phyloP scores from a whole-genome alignment of 2,329 filamentous ascomycete species.

The Elsinoe batatas region DNA sequence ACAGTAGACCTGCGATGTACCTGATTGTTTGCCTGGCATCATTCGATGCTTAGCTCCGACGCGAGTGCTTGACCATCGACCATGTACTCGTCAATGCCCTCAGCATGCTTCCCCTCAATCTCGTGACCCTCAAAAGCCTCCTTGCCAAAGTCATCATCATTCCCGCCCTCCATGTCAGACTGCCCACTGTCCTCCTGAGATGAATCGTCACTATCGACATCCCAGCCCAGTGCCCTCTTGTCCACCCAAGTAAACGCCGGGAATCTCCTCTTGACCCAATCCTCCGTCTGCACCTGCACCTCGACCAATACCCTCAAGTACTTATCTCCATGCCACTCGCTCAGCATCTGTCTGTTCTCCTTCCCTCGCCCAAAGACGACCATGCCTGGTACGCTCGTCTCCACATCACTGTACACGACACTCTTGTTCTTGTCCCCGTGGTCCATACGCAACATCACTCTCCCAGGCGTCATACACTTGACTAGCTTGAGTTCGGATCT shows the following conservation, averaged over 20 bases:
- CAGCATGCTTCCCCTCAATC: too few species aligned
- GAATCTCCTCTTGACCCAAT: neutral
- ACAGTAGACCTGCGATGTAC: neutral
- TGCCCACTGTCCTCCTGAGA: neutral
- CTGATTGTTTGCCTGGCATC: neutral
- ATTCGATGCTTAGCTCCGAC: too few species aligned
- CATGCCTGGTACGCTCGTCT: constrained; percentile 37
- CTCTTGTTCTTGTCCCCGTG: constrained; percentile 21
- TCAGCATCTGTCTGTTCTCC: neutral
- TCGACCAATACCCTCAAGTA: neutral
- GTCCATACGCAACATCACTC: neutral
- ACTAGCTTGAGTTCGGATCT: constrained; percentile 30
- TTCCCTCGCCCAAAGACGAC: constrained; percentile 27
- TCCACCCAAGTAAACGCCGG: constrained; percentile 7
- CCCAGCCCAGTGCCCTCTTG: neutral
- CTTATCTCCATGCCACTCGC: constrained; percentile 1
- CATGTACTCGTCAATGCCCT: too few species aligned
- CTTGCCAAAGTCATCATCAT: neutral
- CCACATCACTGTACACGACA: neutral
- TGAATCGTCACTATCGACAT: neutral
- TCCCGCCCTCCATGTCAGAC: neutral
- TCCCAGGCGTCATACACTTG: constrained; percentile 12
- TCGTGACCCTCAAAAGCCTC: too few species aligned
- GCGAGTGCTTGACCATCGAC: too few species aligned
- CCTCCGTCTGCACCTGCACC: constrained; percentile 4